Conservation (phyloP, 1,284 basidiomycete species). For the Paramarasmius palmivorus region DNA sequence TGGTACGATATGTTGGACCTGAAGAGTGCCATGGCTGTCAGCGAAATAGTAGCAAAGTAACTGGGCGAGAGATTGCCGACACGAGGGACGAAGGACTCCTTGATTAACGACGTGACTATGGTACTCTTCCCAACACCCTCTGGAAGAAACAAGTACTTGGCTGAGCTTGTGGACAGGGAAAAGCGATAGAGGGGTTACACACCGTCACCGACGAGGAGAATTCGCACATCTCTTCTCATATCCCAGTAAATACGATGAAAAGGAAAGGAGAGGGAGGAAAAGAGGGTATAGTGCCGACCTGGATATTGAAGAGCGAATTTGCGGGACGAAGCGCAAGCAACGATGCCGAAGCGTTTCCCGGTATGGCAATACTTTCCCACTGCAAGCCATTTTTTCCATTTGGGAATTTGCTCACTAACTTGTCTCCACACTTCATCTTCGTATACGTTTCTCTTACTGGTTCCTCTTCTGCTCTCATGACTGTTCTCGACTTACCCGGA, state of each 20-base stretch:
- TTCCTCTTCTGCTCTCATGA: constrained; percentile 12
- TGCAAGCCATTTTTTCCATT: background rate
- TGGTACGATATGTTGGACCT: constrained; percentile 91
- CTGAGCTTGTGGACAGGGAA: constrained; percentile 16
- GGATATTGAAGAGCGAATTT: background rate
- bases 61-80: constrained; percentile 50
- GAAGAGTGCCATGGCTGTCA: constrained; percentile 21
- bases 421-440: background rate
- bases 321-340: background rate
- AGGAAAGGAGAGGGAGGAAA: constrained; percentile 4
- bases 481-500: constrained; percentile 41
- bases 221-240: constrained; percentile 89
- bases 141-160: constrained; percentile 32
- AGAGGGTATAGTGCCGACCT: constrained; percentile 8
- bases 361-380: background rate
- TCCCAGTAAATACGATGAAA: constrained; percentile 20
- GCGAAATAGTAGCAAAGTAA: constrained; percentile 1
- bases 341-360: background rate
- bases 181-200: constrained; percentile 24
- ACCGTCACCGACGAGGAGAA: constrained; percentile 94
- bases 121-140: constrained; percentile 95
- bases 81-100: constrained; percentile 89
- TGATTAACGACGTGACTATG: constrained; percentile 93
- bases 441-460: background rate
- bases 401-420: background rate